Evolutionary conservation across 768 basidiomycete species (phyloP), one percentile per base, ranked within the genome.

Genomic region (Sutorius australiensis): DNA sequence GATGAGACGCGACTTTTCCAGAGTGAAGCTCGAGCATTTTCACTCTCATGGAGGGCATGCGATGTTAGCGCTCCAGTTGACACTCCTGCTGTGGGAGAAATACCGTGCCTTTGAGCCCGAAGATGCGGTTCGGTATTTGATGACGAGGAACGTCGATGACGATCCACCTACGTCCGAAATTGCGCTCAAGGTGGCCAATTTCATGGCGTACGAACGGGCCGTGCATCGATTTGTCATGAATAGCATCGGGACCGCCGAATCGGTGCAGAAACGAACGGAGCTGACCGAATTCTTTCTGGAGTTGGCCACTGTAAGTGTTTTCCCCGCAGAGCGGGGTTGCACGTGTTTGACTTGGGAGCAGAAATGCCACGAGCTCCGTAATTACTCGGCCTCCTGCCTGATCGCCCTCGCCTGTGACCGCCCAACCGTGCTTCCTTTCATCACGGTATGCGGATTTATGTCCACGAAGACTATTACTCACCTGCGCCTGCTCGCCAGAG

Each of bases 41-140:
- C 56, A 74, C 40, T 66, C 64, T 41, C 47, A 62, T 0, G 56
- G 60, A 2, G 79, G 79, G 1, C 63, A 70, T 19, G 70, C 75
- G 38, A 73, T 77, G 55, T 60, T 83, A 27, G 75, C 77, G 2
- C 70, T 71, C 37, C 80, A 82, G 52, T 28, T 80, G 27, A 80
- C 80, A 0, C 46, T 71, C 16, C 54, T 68, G 17, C 50, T 72
- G 8, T 77, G 74, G 45, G 64, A 65, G 32, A 65, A 70, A 33
- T 78, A 74, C 60, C 57, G 63, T 19, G 55, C 63, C 37, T 70
- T 81, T 30, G 71, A 77, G 44, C 74, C 79, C 1, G 72, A 74
- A 39, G 76, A 75, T 48, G 72, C 72, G 6, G 70, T 81, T 19
- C 64, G 64, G 28, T 66, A 73, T 48, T 72, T 79, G 71, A 62